A percentile compares a stretch with the other conserved stretches of the same genome.
Evolutionary conservation across 768 basidiomycete species (phyloP).

Genomic region (Rubroboletus satanas): DNA sequence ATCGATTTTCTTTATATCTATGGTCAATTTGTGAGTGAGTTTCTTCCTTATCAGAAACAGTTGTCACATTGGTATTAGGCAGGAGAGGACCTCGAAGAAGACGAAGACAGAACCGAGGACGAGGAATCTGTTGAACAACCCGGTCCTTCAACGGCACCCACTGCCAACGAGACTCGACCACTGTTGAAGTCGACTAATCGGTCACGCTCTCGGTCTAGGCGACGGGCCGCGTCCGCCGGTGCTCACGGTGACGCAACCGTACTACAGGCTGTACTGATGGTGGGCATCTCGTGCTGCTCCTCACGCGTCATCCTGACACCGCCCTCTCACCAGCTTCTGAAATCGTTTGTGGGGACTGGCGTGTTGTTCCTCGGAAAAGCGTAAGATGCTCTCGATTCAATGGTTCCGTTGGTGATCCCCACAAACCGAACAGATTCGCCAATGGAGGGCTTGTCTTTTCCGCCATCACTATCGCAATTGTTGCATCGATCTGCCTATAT

Average conservation of each 20-base stretch:
- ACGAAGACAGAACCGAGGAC: conserved; percentile 61
- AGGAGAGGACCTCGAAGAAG: conserved; percentile 88
- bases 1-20: conserved; percentile 94
- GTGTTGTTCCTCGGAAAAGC: conserved; percentile 94
- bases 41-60: background rate
- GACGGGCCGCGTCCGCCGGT: conserved; percentile 54
- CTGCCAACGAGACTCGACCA: conserved; percentile 49
- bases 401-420: conserved; percentile 1
- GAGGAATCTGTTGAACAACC: conserved; percentile 43
- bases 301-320: background rate
- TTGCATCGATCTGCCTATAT: conserved; percentile 85
- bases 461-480: conserved; percentile 63
- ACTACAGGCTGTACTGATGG: conserved; percentile 91
- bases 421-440: conserved; percentile 60
- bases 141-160: conserved; percentile 4
- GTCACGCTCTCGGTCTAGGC: conserved; percentile 52
- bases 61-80: conserved; percentile 47
- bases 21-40: conserved; percentile 84
- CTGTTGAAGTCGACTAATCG: conserved; percentile 41
- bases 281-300: conserved; percentile 31
- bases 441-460: conserved; percentile 97
- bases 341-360: conserved; percentile 94
- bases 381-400: conserved; percentile 35
- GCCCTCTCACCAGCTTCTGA: conserved; percentile 59
- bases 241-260: conserved; percentile 84